Conservation (phyloP, 2,329 filamentous ascomycete species). For the Trichoderma sp. region DNA sequence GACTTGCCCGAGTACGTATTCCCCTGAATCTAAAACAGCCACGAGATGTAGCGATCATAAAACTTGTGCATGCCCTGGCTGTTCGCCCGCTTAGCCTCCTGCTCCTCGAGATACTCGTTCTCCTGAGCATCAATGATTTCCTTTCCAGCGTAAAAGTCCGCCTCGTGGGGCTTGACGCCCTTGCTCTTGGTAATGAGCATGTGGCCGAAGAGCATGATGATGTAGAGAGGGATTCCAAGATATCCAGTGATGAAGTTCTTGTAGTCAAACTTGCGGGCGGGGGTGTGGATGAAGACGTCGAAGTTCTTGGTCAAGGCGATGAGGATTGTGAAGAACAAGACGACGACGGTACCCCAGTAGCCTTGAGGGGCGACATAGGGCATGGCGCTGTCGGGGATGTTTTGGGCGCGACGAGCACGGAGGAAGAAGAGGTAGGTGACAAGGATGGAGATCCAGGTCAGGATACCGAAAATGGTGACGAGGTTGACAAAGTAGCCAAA, state of each 20-base stretch:
- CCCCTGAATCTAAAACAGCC: slow-evolving; percentile 34
- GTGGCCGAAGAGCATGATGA: slow-evolving; percentile 66
- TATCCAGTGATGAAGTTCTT: slow-evolving; percentile 77
- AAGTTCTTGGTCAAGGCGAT: slow-evolving; percentile 83
- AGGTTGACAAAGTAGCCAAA: slow-evolving; percentile 67
- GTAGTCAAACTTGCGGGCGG: slow-evolving; percentile 60
- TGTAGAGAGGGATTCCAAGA: slow-evolving; percentile 71
- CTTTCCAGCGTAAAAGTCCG: slow-evolving; percentile 71
- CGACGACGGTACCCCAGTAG: slow-evolving; percentile 63
- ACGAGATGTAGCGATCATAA: slow-evolving; percentile 39
- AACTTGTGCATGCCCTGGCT: slow-evolving; percentile 33
- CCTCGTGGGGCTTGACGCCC: slow-evolving; percentile 54
- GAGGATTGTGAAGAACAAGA: slow-evolving; percentile 67
- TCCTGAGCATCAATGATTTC: slow-evolving; percentile 71
- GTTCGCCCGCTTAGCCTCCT: slow-evolving; percentile 30
- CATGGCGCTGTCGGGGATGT: slow-evolving; percentile 52
- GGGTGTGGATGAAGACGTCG: slow-evolving; percentile 61
- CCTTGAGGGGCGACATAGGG: slow-evolving; percentile 70
- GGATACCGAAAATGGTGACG: slow-evolving; percentile 62
- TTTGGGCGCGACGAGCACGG: slow-evolving; percentile 59
- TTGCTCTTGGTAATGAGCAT: slow-evolving; percentile 56
- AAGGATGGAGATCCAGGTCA: slow-evolving; percentile 67
- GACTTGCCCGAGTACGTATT: neutral
- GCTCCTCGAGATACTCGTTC: slow-evolving; percentile 58
- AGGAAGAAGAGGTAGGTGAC: slow-evolving; percentile 67